Percentiles rank a stretch among this genome's conserved stretches.
These are phyloP conservation scores for Erysiphe pulchra DNA, from an alignment of 2,329 filamentous ascomycete species.

Conservation along the genomic window DNA sequence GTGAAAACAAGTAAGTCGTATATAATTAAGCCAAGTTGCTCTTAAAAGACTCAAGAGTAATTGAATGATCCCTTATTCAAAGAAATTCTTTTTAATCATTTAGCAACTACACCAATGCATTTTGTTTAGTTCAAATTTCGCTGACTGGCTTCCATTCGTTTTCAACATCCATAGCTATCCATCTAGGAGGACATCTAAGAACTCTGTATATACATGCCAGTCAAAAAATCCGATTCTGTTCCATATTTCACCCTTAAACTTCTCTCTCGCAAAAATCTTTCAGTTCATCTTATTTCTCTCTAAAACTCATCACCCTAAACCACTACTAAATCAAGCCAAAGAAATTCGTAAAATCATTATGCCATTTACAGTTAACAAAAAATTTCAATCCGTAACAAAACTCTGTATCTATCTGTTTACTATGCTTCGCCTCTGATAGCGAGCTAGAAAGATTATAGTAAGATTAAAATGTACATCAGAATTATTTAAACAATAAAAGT, in stretches of 20 bases:
- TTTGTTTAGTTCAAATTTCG: no score
- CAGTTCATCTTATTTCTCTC: not conserved
- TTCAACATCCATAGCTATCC: not conserved
- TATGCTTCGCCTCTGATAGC: not conserved
- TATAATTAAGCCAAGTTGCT: no score
- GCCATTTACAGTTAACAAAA: slow-evolving; percentile 1
- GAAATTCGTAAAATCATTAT: slow-evolving; percentile 1
- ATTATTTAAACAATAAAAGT: not conserved
- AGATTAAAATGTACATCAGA: not conserved
- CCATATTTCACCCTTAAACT: not conserved
- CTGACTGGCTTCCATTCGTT: not conserved
- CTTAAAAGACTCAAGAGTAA: no score
- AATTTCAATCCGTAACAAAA: slow-evolving; percentile 1
- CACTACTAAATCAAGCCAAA: not conserved
- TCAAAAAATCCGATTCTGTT: not conserved
- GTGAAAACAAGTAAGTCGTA: no score
- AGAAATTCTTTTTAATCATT: no score
- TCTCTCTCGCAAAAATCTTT: not conserved
- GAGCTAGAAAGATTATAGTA: not conserved
- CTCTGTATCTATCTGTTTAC: slow-evolving; percentile 1
- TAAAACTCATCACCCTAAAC: not conserved
- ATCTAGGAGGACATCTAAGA: not conserved
- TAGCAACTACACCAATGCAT: no score
- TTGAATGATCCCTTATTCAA: no score
- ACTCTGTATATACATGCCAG: not conserved